Base-by-base conservation (phyloP, 177 flowering plant genomes). In the Tripterygium wilfordii region DNA sequence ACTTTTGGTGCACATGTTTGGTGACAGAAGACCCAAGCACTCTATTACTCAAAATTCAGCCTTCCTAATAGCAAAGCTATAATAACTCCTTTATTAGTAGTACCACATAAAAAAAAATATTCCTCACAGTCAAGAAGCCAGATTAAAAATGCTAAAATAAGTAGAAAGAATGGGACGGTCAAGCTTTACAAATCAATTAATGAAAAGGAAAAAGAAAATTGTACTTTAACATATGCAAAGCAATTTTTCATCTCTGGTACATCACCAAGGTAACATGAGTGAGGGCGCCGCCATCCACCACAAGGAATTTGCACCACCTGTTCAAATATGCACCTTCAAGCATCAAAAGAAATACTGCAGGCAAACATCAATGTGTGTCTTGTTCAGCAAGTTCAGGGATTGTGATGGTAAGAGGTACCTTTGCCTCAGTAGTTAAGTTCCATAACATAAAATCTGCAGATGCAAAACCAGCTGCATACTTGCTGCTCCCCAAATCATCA, bases 211-310 rank as follows among this genome's bases (percentile, higher is more conserved):
- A 25, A 15, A 42, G 29, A 25, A 42, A 15, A 9, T n/a, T 10
- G 13, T 32, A 84, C 99, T 96, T 94, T 94, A 36, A 94, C 85
- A 74, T 60, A 94, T n/a, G 88, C 90, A 77, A 94, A 85, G 67
- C 95, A 87, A 49, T 71, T 72, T 33, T 63, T 72, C 52, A 57
- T 49, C 57, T 87, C 96, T 45, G 99, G 88, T 45, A 68, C 50
- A 45, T 71, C 71, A 48, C 97, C 96, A 54, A 94, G 76, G 67
- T 65, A 74, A 68, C 68, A 83, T 41, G 96, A 80, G 78, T 87
- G 79, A 53, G 99, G 99, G 31, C 99, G 92, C 24, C 99, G 78
- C 99, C 99, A 94, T 62, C 99, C 99, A 60, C 99, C 99, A 74
- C 99, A 94, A 48, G 83, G 62, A 64, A 94, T 63, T 61, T 73